Percentiles rank a stretch among this genome's conserved stretches.
These are phyloP conservation scores for Ballota nigra DNA, from an alignment of 257 asterid species.

Conservation along the genomic window DNA sequence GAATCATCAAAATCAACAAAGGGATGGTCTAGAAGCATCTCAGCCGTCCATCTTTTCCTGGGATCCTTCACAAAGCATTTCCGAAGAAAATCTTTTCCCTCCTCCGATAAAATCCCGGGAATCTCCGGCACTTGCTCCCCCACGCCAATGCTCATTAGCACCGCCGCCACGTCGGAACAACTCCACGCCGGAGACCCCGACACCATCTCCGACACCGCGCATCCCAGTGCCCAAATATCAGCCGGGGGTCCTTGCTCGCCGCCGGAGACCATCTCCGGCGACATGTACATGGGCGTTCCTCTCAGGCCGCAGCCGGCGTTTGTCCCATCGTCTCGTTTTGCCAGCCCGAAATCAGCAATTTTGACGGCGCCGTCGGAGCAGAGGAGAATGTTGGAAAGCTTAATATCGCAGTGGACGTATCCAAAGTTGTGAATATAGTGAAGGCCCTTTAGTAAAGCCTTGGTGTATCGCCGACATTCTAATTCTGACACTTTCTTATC, in stretches of 20 bases:
- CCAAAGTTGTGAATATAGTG: slow-evolving; percentile 56
- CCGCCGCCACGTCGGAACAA: slow-evolving; percentile 44
- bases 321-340: slow-evolving; percentile 38
- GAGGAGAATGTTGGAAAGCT: slow-evolving; percentile 74
- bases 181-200: slow-evolving; percentile 63
- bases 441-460: slow-evolving; percentile 55
- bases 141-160: slow-evolving; percentile 61
- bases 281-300: slow-evolving; percentile 92
- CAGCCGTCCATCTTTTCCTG: slow-evolving; percentile 79
- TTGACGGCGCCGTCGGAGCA: slow-evolving; percentile 38
- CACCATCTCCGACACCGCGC: slow-evolving; percentile 69
- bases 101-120: slow-evolving; percentile 49
- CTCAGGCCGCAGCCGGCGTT: slow-evolving; percentile 40
- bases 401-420: slow-evolving; percentile 83
- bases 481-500: slow-evolving; percentile 50
- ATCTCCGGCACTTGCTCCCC: slow-evolving; percentile 64
- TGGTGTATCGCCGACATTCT: slow-evolving; percentile 46
- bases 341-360: slow-evolving; percentile 87
- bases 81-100: slow-evolving; percentile 60
- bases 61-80: slow-evolving; percentile 68
- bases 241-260: slow-evolving; percentile 65
- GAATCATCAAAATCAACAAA: slow-evolving; percentile 34
- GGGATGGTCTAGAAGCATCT: slow-evolving; percentile 80
- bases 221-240: slow-evolving; percentile 86
- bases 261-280: slow-evolving; percentile 79